These are phyloP conservation scores for Picochlorum sp. DNA, from an alignment of 139 green algal genomes.

Conservation along the genomic window DNA sequence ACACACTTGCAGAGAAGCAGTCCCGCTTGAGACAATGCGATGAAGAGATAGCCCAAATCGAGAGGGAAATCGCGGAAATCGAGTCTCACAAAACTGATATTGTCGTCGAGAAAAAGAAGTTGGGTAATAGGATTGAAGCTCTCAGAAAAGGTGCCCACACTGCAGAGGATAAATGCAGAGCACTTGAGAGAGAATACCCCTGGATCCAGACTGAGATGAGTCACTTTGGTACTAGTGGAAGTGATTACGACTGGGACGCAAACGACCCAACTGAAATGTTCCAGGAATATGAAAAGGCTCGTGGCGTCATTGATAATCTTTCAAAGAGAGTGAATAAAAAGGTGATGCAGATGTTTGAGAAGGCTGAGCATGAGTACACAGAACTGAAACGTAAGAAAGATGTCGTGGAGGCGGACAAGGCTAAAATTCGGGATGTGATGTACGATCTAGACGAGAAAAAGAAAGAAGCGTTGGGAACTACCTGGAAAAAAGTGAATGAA, in stretches of 20 bases:
- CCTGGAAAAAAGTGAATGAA: constrained; percentile 85
- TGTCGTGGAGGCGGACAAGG: constrained; percentile 67
- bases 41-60: constrained; percentile 50
- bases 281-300: constrained; percentile 21
- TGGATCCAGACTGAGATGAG: constrained; percentile 71
- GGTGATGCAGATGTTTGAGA: constrained; percentile 85
- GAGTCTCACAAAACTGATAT: constrained; percentile 24
- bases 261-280: constrained; percentile 35
- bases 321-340: constrained; percentile 64
- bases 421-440: constrained; percentile 80
- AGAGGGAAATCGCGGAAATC: constrained; percentile 27
- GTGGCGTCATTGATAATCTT: constrained; percentile 32
- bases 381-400: constrained; percentile 70
- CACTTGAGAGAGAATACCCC: constrained; percentile 52
- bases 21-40: constrained; percentile 68
- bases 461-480: constrained; percentile 66
- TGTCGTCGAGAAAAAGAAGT: constrained; percentile 38
- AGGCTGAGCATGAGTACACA: constrained; percentile 76
- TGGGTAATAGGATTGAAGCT: constrained; percentile 28
- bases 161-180: constrained; percentile 10
- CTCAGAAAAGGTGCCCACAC: constrained; percentile 13
- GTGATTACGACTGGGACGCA: constrained; percentile 74
- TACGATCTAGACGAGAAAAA: constrained; percentile 95
- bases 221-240: constrained; percentile 55
- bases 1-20: constrained; percentile 36